Conservation (phyloP, 371 early-diverging fungal species). For the Mucor racemosus region DNA sequence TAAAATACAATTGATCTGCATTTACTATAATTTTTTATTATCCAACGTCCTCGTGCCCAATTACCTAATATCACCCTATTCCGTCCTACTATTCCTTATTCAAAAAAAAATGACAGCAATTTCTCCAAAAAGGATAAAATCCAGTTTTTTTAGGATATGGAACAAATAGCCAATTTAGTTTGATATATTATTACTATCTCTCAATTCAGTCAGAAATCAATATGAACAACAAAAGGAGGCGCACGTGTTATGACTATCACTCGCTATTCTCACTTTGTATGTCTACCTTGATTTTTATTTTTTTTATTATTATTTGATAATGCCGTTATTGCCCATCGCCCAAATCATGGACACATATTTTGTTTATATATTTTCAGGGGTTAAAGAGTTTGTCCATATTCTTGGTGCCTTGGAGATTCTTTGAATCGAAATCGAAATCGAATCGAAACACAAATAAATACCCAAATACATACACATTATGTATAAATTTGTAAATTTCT, state of each 20-base stretch:
- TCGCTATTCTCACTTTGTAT: neutral
- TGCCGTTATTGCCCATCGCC: neutral
- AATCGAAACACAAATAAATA: neutral
- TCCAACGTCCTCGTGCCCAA: neutral
- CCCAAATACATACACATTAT: neutral
- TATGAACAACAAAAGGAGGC: neutral
- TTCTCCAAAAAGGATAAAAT: neutral
- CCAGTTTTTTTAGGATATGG: neutral
- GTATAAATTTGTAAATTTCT: neutral
- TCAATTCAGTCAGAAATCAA: neutral
- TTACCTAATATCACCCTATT: neutral
- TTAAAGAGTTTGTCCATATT: neutral
- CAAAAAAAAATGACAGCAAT: too few relatives aligned
- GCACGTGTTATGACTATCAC: neutral
- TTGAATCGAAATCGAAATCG: neutral
- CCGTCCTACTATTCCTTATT: neutral
- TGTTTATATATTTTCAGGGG: neutral
- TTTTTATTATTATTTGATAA: neutral
- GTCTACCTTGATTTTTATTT: neutral
- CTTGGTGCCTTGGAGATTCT: neutral
- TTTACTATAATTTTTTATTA: neutral
- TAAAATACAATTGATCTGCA: neutral
- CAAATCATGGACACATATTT: neutral
- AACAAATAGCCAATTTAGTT: neutral
- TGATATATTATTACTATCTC: neutral